A percentile compares a stretch with the other conserved stretches of the same genome.
Conservation (phyloP, 2,329 filamentous ascomycete species). For the Penicillium italicum region DNA sequence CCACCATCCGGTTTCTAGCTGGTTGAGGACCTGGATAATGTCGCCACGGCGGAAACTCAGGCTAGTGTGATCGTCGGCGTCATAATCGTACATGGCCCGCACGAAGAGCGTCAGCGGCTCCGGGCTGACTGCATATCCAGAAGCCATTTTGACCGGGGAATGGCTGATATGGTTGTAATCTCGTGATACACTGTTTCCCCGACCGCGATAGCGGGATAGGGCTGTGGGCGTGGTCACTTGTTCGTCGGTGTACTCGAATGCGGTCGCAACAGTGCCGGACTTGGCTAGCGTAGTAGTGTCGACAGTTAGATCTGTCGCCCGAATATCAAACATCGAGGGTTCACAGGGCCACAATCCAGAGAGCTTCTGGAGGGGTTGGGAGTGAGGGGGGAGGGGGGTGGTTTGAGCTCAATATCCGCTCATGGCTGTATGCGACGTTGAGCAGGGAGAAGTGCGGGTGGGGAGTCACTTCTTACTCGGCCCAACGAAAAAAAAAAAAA, state of each 20-base stretch:
- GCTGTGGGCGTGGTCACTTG: slow-evolving; percentile 32
- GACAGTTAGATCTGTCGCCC: slow-evolving; percentile 33
- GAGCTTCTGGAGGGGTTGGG: slow-evolving; percentile 2
- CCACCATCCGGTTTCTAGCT: slow-evolving; percentile 98
- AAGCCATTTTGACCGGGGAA: slow-evolving; percentile 31
- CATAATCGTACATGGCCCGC: slow-evolving; percentile 94
- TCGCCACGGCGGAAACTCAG: slow-evolving; percentile 96
- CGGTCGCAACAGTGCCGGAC: slow-evolving; percentile 37
- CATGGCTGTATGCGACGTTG: slow-evolving; percentile 21
- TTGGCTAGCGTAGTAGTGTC: slow-evolving; percentile 35
- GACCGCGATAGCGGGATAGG: slow-evolving; percentile 29
- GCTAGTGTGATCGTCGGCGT: slow-evolving; percentile 94
- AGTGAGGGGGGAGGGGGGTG: too few species aligned
- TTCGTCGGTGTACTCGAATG: slow-evolving; percentile 45
- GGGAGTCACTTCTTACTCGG: slow-evolving; percentile 14
- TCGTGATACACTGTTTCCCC: slow-evolving; percentile 31
- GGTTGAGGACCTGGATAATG: slow-evolving; percentile 96
- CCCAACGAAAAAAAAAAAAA: neutral
- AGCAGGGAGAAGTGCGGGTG: slow-evolving; percentile 14
- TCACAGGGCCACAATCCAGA: slow-evolving; percentile 7
- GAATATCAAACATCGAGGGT: slow-evolving; percentile 35
- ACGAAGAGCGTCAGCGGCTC: slow-evolving; percentile 69
- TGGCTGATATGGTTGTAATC: slow-evolving; percentile 18
- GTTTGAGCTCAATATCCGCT: slow-evolving; percentile 18
- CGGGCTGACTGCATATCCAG: slow-evolving; percentile 33